These are phyloP conservation scores for Colletotrichum coccodes DNA, from an alignment of 2,329 filamentous ascomycete species.

Conservation along the genomic window DNA sequence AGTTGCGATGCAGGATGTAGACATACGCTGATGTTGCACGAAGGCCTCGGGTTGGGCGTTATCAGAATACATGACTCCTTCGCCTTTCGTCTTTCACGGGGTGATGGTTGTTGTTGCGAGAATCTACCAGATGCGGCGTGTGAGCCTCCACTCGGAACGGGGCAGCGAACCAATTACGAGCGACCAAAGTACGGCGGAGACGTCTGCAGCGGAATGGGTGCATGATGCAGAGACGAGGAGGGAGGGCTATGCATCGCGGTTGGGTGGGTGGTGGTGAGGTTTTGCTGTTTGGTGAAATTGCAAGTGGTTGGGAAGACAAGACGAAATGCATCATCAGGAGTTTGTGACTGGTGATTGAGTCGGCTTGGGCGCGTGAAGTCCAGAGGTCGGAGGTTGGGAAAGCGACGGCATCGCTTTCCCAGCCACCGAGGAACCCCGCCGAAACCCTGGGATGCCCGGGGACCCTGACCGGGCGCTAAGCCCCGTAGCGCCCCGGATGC, in stretches of 20 bases:
- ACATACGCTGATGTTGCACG: constrained; percentile 26
- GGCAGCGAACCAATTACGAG: constrained; percentile 17
- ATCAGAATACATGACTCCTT: constrained; percentile 24
- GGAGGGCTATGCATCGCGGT: constrained; percentile 8
- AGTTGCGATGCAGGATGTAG: background rate
- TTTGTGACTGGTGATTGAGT: background rate
- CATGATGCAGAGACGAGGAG: constrained; percentile 14
- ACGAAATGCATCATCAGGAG: background rate
- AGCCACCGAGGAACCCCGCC: constrained; percentile 24
- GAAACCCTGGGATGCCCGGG: background rate
- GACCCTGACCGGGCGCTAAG: constrained; percentile 14
- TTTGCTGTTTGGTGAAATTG: constrained; percentile 21
- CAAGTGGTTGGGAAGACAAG: constrained; percentile 27
- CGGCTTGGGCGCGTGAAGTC: background rate
- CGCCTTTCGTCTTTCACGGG: background rate
- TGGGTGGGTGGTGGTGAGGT: constrained; percentile 21
- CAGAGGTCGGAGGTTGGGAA: constrained; percentile 25
- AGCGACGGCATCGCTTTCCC: constrained; percentile 17
- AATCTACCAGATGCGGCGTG: constrained; percentile 8
- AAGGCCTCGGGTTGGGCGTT: constrained; percentile 18
- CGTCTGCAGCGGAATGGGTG: constrained; percentile 18
- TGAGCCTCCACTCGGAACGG: constrained; percentile 23
- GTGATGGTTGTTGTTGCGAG: background rate
- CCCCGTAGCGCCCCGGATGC: constrained; percentile 24
- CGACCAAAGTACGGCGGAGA: background rate